These are phyloP conservation scores for Nothophytophthora sp. DNA, from an alignment of 352 stramenopile species.

Conservation along the genomic window DNA sequence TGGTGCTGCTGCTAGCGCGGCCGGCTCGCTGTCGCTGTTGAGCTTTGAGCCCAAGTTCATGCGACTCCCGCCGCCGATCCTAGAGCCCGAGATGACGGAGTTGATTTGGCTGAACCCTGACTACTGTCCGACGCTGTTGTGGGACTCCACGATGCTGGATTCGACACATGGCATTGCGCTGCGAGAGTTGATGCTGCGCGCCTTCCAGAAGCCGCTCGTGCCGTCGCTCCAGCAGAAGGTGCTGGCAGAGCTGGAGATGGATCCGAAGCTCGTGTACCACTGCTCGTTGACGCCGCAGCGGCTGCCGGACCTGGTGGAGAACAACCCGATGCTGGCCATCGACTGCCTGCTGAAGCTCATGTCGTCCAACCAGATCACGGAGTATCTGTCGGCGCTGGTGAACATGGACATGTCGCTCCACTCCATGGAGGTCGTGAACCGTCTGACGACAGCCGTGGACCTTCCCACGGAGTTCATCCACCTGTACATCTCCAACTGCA, in stretches of 20 bases:
- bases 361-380: conserved; percentile 92
- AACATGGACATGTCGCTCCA: conserved; percentile 99
- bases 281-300: conserved; percentile 93
- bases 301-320: conserved; percentile 96
- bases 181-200: conserved; percentile 89
- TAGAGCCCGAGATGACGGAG: conserved; percentile 88
- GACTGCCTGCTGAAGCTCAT: conserved; percentile 95
- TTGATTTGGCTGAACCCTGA: conserved; percentile 93
- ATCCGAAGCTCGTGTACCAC: conserved; percentile 91
- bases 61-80: conserved; percentile 77
- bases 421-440: conserved; percentile 98
- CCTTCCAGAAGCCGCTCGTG: conserved; percentile 89
- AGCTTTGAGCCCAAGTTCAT: conserved; percentile 92
- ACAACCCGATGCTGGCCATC: conserved; percentile 98
- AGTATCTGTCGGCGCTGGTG: conserved; percentile 97
- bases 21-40: conserved; percentile 68
- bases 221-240: conserved; percentile 91
- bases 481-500: conserved; percentile 99
- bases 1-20: conserved; percentile 22
- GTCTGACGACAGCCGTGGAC: conserved; percentile 90
- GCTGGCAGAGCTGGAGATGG: conserved; percentile 85
- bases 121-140: conserved; percentile 90
- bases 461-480: conserved; percentile 98
- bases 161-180: conserved; percentile 85
- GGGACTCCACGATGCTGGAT: conserved; percentile 91